A percentile compares a stretch with the other conserved stretches of the same genome.
These are phyloP conservation scores for Aspergillus nidulans DNA, from an alignment of 495 filamentous ascomycete species.

Conservation along the genomic window DNA sequence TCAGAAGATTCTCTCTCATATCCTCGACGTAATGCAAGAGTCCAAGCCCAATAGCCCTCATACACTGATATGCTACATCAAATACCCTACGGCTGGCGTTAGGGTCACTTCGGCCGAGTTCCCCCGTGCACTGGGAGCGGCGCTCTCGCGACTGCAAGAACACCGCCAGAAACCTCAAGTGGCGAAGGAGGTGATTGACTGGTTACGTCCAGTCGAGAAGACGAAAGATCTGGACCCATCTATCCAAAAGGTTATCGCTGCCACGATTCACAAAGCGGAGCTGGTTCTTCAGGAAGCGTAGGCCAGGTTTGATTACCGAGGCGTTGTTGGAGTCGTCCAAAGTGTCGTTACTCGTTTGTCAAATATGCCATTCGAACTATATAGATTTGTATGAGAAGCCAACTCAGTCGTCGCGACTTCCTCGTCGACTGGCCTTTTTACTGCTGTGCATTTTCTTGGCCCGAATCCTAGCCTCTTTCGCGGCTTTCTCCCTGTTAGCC, in stretches of 20 bases:
- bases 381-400: conserved; percentile 19
- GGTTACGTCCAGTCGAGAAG: conserved; percentile 54
- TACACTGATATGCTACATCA: conserved; percentile 65
- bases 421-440: conserved; percentile 72
- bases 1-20: conserved; percentile 67
- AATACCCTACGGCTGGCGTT: conserved; percentile 63
- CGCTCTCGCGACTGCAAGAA: conserved; percentile 56
- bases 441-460: conserved; percentile 71
- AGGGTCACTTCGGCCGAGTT: conserved; percentile 61
- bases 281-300: conserved; percentile 24
- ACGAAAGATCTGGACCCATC: conserved; percentile 59
- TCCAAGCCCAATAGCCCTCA: conserved; percentile 53
- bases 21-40: conserved; percentile 60
- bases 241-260: conserved; percentile 59
- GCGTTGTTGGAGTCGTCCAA: conserved; percentile 14
- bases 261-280: conserved; percentile 47
- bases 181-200: conserved; percentile 51
- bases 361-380: conserved; percentile 10
- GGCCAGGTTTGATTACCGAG: conserved; percentile 7
- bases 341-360: not conserved
- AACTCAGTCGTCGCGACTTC: conserved; percentile 40
- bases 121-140: conserved; percentile 62
- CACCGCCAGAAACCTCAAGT: conserved; percentile 34
- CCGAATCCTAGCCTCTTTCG: conserved; percentile 65
- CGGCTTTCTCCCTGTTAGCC: conserved; percentile 58